These are phyloP conservation scores for Phytophthora quininea DNA, from an alignment of 352 stramenopile genomes.

Conservation along the genomic window DNA sequence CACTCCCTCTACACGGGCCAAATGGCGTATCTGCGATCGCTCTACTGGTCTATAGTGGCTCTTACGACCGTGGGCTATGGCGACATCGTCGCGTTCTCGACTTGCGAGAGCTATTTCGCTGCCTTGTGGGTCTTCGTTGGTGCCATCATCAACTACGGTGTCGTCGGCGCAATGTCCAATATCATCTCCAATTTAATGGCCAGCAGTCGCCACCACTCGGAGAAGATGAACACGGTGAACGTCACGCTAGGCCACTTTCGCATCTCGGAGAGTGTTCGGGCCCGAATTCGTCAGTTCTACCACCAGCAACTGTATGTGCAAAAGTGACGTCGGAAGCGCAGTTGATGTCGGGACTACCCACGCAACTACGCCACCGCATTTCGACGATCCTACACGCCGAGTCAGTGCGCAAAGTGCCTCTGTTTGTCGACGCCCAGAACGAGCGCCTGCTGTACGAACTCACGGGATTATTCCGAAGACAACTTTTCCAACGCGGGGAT, in stretches of 20 bases:
- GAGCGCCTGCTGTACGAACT: conserved; percentile 68
- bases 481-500: conserved; percentile 72
- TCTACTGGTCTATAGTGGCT: conserved; percentile 80
- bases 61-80: conserved; percentile 82
- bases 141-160: conserved; percentile 79
- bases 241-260: conserved; percentile 63
- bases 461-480: conserved; percentile 70
- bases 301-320: conserved; percentile 81
- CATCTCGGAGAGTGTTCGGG: conserved; percentile 61
- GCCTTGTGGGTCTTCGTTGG: conserved; percentile 71
- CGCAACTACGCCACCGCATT: conserved; percentile 70
- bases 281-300: conserved; percentile 75
- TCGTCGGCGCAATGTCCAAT: conserved; percentile 79
- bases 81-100: conserved; percentile 80
- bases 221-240: conserved; percentile 77
- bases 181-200: conserved; percentile 78
- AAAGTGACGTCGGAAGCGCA: conserved; percentile 73
- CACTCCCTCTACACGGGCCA: conserved; percentile 52
- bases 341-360: conserved; percentile 57
- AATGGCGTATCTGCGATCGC: conserved; percentile 71
- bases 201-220: conserved; percentile 57
- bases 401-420: conserved; percentile 59
- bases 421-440: conserved; percentile 64
- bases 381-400: conserved; percentile 74
- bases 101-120: conserved; percentile 69